These are phyloP conservation scores for Boletus albobrunnescens DNA, from an alignment of 1,284 basidiomycete species.

Conservation along the genomic window DNA sequence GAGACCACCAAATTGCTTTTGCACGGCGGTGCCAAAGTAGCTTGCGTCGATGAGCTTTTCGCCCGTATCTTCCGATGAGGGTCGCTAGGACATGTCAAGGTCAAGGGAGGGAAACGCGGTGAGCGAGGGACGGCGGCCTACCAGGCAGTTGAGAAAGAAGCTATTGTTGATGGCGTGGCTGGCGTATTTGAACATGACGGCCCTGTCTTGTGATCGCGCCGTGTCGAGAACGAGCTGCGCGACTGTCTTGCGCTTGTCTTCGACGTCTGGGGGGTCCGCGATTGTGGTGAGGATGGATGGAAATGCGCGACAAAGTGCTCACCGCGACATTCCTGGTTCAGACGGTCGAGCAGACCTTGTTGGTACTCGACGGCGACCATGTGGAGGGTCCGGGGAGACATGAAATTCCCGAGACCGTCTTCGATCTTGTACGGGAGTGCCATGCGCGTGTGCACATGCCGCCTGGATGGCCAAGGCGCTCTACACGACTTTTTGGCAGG, in stretches of 20 bases:
- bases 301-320: conserved; percentile 26
- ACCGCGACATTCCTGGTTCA: conserved; percentile 76
- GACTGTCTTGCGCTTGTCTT: conserved; percentile 57
- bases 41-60: conserved; percentile 41
- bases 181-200: conserved; percentile 88
- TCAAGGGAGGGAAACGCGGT: background rate
- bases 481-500: conserved; percentile 5
- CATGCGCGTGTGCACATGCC: conserved; percentile 54
- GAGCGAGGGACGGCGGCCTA: conserved; percentile 43
- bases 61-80: conserved; percentile 43
- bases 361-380: conserved; percentile 78
- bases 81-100: conserved; percentile 39
- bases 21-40: conserved; percentile 42
- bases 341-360: conserved; percentile 67
- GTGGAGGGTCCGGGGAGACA: conserved; percentile 63
- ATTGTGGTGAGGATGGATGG: conserved; percentile 4
- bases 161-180: conserved; percentile 92
- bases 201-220: conserved; percentile 56
- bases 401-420: conserved; percentile 68
- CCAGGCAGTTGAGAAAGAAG: conserved; percentile 87
- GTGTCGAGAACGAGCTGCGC: conserved; percentile 75
- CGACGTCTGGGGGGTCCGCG: conserved; percentile 45
- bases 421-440: conserved; percentile 63
- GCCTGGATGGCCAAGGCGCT: conserved; percentile 18
- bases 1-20: conserved; percentile 58